Evolutionary conservation across 257 asterid species (phyloP).

Genomic region (Salvia splendens): DNA sequence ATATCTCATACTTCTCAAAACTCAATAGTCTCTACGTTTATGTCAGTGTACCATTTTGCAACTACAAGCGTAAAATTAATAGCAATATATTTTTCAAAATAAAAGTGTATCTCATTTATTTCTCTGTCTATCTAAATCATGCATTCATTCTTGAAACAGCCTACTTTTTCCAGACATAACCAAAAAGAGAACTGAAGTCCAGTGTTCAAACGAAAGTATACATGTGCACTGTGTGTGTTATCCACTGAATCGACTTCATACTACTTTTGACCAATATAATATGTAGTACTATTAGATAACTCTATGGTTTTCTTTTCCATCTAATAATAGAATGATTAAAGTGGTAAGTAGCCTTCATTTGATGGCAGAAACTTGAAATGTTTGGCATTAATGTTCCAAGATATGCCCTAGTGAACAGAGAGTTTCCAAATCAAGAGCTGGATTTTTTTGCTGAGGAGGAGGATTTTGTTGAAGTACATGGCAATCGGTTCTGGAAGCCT

Average conservation of each 20-base stretch:
- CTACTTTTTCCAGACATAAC: too few relatives aligned
- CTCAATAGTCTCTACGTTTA: too few relatives aligned
- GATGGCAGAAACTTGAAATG: constrained; percentile 74
- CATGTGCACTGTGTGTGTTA: not conserved
- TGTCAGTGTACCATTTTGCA: too few relatives aligned
- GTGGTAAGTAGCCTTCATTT: constrained; percentile 7
- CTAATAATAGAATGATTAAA: not conserved
- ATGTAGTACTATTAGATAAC: constrained; percentile 3
- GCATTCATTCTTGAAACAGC: too few relatives aligned
- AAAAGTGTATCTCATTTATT: not conserved
- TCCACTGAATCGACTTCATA: not conserved
- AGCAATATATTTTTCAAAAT: not conserved
- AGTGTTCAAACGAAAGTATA: not conserved
- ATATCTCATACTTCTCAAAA: too few relatives aligned
- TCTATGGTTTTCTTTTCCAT: not conserved
- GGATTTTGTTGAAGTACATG: constrained; percentile 91
- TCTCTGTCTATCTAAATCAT: too few relatives aligned
- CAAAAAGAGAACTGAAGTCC: too few relatives aligned
- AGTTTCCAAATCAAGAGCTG: constrained; percentile 75
- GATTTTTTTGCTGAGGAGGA: constrained; percentile 91
- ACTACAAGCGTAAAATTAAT: not conserved
- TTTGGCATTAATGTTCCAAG: constrained; percentile 89
- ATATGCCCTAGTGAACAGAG: constrained; percentile 86
- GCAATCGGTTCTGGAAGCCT: constrained; percentile 88
- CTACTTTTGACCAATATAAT: not conserved